Percentiles rank a stretch among this genome's conserved stretches.
phyloP scores from a whole-genome alignment of 1,139 yeast genomes.

The Debaryomycetaceae sp. region DNA sequence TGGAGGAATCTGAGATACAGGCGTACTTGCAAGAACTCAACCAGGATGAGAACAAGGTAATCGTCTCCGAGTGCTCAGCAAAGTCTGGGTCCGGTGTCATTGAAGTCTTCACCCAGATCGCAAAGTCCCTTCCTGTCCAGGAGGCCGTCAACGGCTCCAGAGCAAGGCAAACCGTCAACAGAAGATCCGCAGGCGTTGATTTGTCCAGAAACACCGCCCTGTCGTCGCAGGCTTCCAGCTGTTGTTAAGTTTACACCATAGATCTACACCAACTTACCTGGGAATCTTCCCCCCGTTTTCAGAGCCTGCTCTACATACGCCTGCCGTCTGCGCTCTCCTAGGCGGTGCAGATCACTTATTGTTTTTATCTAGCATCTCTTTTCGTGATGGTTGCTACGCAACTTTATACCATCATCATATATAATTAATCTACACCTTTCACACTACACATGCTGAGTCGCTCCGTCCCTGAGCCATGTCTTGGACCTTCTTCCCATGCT shows the following conservation, averaged over 20 bases:
- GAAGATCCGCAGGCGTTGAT: slow-evolving; percentile 35
- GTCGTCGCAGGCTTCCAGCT: slow-evolving; percentile 21
- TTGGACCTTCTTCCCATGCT: no score
- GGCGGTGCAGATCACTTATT: background rate
- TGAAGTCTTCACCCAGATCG: slow-evolving; percentile 41
- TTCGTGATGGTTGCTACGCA: background rate
- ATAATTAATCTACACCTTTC: background rate
- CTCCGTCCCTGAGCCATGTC: no score
- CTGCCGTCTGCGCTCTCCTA: background rate
- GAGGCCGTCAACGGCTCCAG: slow-evolving; percentile 31
- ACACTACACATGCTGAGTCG: no score
- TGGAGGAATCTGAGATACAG: slow-evolving; percentile 32
- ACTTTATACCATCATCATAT: background rate
- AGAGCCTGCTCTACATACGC: background rate
- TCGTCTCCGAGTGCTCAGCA: slow-evolving; percentile 46
- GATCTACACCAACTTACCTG: no score
- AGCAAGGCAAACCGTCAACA: slow-evolving; percentile 22
- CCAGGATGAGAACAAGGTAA: slow-evolving; percentile 24
- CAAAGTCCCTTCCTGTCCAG: slow-evolving; percentile 44
- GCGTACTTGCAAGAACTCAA: slow-evolving; percentile 32
- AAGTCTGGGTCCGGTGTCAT: slow-evolving; percentile 46
- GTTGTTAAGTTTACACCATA: slow-evolving; percentile 24
- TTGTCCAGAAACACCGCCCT: slow-evolving; percentile 30
- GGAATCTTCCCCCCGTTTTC: no score
- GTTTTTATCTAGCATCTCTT: background rate